Evolutionary conservation across 805 yeast species (phyloP).

Genomic region (Schwanniomyces sp.): DNA sequence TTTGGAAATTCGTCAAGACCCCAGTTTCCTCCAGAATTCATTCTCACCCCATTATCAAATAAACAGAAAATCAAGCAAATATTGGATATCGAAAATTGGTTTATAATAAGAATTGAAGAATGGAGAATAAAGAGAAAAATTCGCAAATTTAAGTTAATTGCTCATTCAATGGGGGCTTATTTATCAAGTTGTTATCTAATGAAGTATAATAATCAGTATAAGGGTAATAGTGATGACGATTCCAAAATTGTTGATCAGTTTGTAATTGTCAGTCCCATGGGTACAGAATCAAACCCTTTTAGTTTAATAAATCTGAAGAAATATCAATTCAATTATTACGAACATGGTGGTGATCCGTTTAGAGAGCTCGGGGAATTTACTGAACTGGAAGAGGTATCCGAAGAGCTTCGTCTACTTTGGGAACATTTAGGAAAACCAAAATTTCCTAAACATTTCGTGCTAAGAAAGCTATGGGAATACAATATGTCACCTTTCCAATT

Average conservation of each 20-base stretch:
- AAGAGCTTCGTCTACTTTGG: conserved; percentile 25
- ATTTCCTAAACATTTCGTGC: conserved; percentile 31
- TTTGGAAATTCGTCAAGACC: conserved; percentile 45
- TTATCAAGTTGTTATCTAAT: conserved; percentile 38
- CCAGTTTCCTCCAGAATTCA: conserved; percentile 30
- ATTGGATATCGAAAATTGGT: conserved; percentile 38
- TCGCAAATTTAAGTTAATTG: conserved; percentile 28
- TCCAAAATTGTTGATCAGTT: conserved; percentile 18
- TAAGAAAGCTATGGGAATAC: conserved; percentile 37
- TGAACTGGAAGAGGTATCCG: conserved; percentile 16
- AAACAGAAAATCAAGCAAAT: conserved; percentile 30
- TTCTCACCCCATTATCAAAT: conserved; percentile 16
- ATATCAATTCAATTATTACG: conserved; percentile 34
- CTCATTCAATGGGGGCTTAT: conserved; percentile 46
- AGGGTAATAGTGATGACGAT: conserved; percentile 4
- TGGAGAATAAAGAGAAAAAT: conserved; percentile 31
- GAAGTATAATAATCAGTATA: conserved; percentile 30
- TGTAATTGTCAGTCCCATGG: conserved; percentile 42
- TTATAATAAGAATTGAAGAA: conserved; percentile 36
- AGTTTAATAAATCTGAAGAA: conserved; percentile 32
- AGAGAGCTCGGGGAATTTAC: conserved; percentile 25
- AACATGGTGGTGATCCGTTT: conserved; percentile 34
- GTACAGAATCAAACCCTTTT: conserved; percentile 37
- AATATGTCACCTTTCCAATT: conserved; percentile 40
- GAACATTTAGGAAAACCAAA: conserved; percentile 34